phyloP scores from a whole-genome alignment of 2,329 filamentous ascomycete species.

The Sarocladiaceae sp. region DNA sequence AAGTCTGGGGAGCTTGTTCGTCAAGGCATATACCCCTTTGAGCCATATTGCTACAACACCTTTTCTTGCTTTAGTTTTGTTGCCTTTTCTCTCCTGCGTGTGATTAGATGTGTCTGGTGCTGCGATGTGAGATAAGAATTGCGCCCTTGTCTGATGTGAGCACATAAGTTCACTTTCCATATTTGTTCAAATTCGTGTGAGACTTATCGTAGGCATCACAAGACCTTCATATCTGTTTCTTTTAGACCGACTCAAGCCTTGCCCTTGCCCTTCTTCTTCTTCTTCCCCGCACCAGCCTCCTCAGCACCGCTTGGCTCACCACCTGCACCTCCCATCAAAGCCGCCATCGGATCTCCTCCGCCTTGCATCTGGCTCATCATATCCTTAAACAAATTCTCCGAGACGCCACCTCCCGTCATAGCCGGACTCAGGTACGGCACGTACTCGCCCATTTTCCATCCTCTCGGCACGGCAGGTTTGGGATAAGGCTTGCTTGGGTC shows the following conservation, averaged over 20 bases:
- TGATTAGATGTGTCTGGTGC: no score
- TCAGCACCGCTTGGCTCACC: conserved; percentile 13
- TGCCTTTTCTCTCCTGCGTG: background rate
- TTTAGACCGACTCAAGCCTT: no score
- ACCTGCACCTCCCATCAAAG: conserved; percentile 33
- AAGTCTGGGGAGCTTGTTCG: background rate
- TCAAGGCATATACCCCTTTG: conserved; percentile 8
- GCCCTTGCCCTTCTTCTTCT: conserved; percentile 47
- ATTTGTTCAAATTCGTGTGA: no score
- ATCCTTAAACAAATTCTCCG: conserved; percentile 90
- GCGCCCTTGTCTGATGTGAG: no score
- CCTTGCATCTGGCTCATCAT: conserved; percentile 91
- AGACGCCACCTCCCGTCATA: conserved; percentile 87
- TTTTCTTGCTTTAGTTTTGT: conserved; percentile 8
- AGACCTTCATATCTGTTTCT: no score
- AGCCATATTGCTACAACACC: conserved; percentile 4
- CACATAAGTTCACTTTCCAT: no score
- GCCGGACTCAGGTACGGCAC: conserved; percentile 85
- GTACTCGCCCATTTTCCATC: conserved; percentile 85
- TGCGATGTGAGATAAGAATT: no score
- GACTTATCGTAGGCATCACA: no score
- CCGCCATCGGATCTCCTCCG: conserved; percentile 41
- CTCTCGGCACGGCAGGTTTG: conserved; percentile 70
- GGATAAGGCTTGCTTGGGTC: conserved; percentile 65
- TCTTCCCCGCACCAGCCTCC: conserved; percentile 20